Percentiles rank a stretch among this genome's conserved stretches.
phyloP scores from a whole-genome alignment of 495 filamentous ascomycete species.

The Tuber magnatum region DNA sequence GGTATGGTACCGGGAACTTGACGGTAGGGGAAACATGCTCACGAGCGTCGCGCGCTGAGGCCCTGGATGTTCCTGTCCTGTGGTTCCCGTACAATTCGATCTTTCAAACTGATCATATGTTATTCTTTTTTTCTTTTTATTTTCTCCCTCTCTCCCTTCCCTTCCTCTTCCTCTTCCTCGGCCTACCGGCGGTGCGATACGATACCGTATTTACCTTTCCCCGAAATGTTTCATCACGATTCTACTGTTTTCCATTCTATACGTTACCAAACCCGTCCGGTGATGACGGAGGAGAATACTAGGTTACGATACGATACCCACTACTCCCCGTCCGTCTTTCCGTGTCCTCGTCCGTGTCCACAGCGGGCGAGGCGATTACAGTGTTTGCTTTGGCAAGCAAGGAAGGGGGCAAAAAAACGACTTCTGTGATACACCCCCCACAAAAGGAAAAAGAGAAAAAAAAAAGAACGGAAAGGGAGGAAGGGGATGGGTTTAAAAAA shows the following conservation, averaged over 20 bases:
- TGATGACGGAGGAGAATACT: not conserved
- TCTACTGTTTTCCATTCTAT: not conserved
- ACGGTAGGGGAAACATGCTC: not conserved
- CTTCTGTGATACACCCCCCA: not conserved
- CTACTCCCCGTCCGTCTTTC: not conserved
- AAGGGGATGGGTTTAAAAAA: not conserved
- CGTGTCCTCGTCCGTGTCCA: not conserved
- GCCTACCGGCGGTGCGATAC: not conserved
- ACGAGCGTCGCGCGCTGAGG: not conserved
- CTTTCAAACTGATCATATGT: not conserved
- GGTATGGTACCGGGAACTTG: no score
- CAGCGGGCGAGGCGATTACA: not conserved
- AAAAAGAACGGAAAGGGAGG: not conserved
- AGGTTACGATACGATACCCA: not conserved
- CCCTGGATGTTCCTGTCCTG: not conserved
- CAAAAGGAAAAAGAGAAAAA: not conserved
- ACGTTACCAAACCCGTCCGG: not conserved
- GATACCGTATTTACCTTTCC: slow-evolving; percentile 16
- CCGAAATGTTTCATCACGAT: not conserved
- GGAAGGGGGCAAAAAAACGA: not conserved
- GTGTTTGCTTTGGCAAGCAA: not conserved
- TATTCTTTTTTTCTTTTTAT: not conserved
- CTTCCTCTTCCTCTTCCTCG: not conserved
- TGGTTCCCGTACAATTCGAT: not conserved
- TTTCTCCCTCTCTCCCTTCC: not conserved